Conservation (phyloP, 1,139 yeast species). For the Geotrichum histeridarum region DNA sequence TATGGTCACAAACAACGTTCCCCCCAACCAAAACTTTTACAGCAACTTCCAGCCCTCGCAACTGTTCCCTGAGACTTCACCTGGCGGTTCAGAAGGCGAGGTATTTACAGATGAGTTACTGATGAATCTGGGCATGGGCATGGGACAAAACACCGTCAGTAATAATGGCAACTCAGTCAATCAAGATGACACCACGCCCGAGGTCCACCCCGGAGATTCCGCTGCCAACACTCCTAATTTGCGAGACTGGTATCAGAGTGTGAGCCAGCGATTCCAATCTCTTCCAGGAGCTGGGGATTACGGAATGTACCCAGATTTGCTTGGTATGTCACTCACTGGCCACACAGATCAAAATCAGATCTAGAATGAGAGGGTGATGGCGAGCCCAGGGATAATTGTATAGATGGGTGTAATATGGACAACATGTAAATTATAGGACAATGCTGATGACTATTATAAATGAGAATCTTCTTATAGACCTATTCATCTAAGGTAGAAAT, state of each 20-base stretch:
- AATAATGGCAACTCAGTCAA: neutral
- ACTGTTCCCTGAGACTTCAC: conserved; percentile 34
- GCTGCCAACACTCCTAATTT: neutral
- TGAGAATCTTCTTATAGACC: no score
- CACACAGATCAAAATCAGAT: no score
- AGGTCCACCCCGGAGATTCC: neutral
- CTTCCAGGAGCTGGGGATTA: no score
- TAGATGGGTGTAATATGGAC: no score
- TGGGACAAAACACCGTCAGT: neutral
- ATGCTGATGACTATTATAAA: no score
- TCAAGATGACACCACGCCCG: neutral
- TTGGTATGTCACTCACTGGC: no score
- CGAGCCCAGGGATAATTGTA: no score
- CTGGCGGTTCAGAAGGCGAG: neutral
- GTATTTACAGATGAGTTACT: neutral
- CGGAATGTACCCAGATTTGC: no score
- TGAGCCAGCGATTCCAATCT: neutral
- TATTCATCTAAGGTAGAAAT: no score
- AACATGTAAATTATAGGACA: no score
- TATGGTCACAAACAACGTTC: conserved; percentile 36
- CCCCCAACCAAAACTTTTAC: conserved; percentile 27
- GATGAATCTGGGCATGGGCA: neutral
- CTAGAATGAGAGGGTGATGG: no score
- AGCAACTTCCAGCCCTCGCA: conserved; percentile 40
- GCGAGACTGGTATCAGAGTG: neutral